phyloP scores from a whole-genome alignment of 2,329 filamentous ascomycete genomes.

The Apiospora aurea region DNA sequence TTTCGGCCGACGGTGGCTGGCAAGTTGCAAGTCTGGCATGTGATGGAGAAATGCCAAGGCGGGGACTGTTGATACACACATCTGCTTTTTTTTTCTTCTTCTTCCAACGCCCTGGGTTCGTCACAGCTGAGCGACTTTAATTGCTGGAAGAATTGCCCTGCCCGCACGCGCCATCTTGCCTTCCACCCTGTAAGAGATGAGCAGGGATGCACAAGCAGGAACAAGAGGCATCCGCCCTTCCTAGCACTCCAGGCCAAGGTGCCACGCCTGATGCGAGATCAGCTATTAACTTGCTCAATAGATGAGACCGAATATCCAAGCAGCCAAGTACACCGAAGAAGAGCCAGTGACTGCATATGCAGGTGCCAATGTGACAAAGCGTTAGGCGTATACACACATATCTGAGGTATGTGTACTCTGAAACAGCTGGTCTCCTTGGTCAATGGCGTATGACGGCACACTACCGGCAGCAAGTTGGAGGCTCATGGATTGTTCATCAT shows the following conservation, averaged over 20 bases:
- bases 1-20: constrained; percentile 19
- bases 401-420: neutral
- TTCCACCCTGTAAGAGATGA: neutral
- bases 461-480: neutral
- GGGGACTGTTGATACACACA: neutral
- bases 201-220: constrained; percentile 9
- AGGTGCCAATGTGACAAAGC: neutral
- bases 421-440: neutral
- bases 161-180: neutral
- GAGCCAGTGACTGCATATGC: neutral
- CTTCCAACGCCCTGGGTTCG: neutral
- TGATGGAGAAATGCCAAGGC: constrained; percentile 17
- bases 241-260: neutral
- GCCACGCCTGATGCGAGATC: neutral
- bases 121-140: constrained; percentile 13
- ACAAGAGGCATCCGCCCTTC: neutral
- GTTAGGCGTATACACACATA: neutral
- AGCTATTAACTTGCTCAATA: neutral
- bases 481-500: neutral
- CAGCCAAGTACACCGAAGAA: neutral
- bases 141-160: constrained; percentile 16
- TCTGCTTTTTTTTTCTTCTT: neutral
- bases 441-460: constrained; percentile 2
- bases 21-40: constrained; percentile 18
- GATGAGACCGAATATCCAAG: neutral